Evolutionary conservation across 2,329 filamentous ascomycete genomes (phyloP).

Genomic region (Chaetothyriales sp.): DNA sequence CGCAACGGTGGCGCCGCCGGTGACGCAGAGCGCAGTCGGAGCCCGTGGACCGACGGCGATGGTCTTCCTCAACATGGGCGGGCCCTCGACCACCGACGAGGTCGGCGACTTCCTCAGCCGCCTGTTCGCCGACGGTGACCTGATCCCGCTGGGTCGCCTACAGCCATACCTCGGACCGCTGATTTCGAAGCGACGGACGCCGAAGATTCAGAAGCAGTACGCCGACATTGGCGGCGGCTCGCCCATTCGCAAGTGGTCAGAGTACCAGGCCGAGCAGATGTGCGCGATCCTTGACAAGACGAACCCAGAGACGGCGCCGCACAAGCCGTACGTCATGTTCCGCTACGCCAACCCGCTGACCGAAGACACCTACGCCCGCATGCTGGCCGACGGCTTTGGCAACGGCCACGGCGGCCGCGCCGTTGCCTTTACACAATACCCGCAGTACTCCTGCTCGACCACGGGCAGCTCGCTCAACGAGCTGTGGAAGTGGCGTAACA

Average conservation of each 20-base stretch:
- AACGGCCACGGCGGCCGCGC: conserved; percentile 79
- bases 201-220: conserved; percentile 95
- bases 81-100: conserved; percentile 73
- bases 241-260: conserved; percentile 94
- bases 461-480: conserved; percentile 94
- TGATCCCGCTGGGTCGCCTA: conserved; percentile 86
- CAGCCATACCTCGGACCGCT: conserved; percentile 82
- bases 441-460: conserved; percentile 95
- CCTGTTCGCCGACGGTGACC: conserved; percentile 80
- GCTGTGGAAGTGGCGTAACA: conserved; percentile 89
- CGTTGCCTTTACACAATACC: conserved; percentile 95
- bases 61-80: conserved; percentile 99
- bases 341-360: conserved; percentile 88
- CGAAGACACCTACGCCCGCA: conserved; percentile 73
- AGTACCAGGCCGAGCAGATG: conserved; percentile 86
- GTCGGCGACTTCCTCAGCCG: conserved; percentile 80
- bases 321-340: conserved; percentile 95
- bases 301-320: conserved; percentile 82
- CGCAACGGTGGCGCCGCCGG: conserved; percentile 55
- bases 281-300: conserved; percentile 89
- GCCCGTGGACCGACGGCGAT: conserved; percentile 81
- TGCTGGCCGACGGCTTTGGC: conserved; percentile 82
- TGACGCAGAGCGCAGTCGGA: conserved; percentile 59
- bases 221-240: conserved; percentile 92
- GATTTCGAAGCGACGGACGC: conserved; percentile 72